Evolutionary conservation across 2,329 filamentous ascomycete genomes (phyloP).

Genomic region (Epichloe elymi): DNA sequence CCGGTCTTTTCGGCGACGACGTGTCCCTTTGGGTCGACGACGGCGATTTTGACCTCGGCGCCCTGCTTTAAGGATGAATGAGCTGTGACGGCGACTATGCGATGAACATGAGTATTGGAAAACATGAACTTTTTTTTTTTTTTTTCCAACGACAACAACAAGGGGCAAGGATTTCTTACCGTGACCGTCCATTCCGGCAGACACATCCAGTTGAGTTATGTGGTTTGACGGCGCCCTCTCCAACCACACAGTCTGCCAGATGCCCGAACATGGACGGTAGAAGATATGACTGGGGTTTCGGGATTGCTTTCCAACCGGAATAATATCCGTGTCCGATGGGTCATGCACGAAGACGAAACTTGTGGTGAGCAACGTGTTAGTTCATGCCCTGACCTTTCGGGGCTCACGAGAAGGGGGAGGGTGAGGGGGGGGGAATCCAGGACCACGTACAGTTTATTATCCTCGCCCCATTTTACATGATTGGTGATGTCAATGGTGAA

Average conservation of each 20-base stretch:
- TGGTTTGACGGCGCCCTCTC: conserved; percentile 45
- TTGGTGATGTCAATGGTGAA: conserved; percentile 48
- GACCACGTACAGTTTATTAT: conserved; percentile 38
- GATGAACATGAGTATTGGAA: neutral
- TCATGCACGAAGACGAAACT: conserved; percentile 54
- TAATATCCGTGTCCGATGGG: conserved; percentile 48
- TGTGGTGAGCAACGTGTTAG: neutral
- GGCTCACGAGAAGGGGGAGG: neutral
- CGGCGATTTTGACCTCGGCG: conserved; percentile 22
- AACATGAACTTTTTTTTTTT: neutral
- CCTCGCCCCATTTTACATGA: conserved; percentile 23
- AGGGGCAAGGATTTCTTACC: conserved; percentile 21
- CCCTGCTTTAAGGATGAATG: conserved; percentile 27
- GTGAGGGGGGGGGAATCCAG: too few relatives aligned
- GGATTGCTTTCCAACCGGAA: conserved; percentile 55
- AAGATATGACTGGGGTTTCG: conserved; percentile 48
- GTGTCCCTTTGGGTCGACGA: conserved; percentile 24
- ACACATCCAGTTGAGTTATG: conserved; percentile 45
- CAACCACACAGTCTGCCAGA: conserved; percentile 64
- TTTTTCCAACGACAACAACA: neutral
- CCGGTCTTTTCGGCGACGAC: conserved; percentile 31
- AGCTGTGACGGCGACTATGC: conserved; percentile 41
- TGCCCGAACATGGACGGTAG: conserved; percentile 59
- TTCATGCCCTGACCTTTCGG: neutral
- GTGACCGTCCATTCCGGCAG: conserved; percentile 41